Conservation (phyloP, 768 basidiomycete species). For the Cubamyces lactineus region DNA sequence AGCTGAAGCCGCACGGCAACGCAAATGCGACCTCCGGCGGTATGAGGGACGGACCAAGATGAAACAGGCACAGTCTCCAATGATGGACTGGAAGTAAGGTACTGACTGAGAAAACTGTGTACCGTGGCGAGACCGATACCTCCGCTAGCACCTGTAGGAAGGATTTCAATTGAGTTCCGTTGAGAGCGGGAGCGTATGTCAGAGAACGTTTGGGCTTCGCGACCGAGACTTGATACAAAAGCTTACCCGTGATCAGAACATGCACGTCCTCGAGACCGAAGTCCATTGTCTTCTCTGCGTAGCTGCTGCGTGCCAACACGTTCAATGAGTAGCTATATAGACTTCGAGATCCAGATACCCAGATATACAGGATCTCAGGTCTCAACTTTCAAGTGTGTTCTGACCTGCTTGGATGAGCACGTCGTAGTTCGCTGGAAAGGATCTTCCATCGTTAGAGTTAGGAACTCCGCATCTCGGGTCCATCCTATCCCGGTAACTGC, state of each 20-base stretch:
- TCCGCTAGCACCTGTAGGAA: conserved; percentile 63
- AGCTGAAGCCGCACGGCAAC: neutral
- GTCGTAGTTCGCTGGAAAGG: no score
- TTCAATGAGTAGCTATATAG: no score
- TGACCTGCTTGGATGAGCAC: no score
- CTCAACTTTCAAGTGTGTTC: no score
- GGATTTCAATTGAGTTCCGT: neutral
- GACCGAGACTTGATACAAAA: neutral
- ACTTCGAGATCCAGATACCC: no score
- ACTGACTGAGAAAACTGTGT: conserved; percentile 57
- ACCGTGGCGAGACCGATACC: conserved; percentile 73
- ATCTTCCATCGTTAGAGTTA: no score
- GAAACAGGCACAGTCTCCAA: neutral
- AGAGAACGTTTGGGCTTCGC: neutral
- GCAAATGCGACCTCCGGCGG: no score
- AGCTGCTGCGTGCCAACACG: no score
- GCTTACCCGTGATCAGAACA: conserved; percentile 67
- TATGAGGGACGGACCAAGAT: neutral
- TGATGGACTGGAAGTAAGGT: neutral
- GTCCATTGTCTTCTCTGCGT: conserved; percentile 44
- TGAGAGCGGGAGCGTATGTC: neutral
- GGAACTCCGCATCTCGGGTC: no score
- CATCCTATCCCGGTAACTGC: no score
- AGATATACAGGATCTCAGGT: no score
- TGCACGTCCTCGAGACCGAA: conserved; percentile 62